These are phyloP conservation scores for Sporothrix euskadiensis DNA, from an alignment of 2,329 filamentous ascomycete species.

Conservation along the genomic window DNA sequence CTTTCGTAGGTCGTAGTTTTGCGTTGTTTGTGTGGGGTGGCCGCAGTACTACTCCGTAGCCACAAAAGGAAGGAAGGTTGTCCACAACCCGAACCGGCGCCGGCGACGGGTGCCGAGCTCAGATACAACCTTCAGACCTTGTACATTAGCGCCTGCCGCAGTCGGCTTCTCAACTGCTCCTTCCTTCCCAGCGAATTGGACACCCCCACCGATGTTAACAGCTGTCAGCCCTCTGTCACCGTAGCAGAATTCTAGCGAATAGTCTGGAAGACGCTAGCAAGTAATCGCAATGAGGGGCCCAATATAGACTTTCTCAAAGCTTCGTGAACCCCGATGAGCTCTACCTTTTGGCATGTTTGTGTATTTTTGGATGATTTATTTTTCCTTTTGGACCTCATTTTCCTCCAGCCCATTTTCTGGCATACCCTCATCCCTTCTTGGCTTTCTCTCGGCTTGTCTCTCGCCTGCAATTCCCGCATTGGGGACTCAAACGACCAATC, in stretches of 20 bases:
- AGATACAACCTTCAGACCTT: background rate
- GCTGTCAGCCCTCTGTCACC: background rate
- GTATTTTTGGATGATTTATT: background rate
- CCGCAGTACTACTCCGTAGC: background rate
- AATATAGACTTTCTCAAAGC: background rate
- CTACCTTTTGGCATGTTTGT: too few relatives aligned
- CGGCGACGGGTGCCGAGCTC: background rate
- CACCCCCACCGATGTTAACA: background rate
- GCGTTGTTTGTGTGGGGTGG: background rate
- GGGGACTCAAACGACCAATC: background rate
- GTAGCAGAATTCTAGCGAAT: slow-evolving; percentile 22
- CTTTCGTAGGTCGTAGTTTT: background rate
- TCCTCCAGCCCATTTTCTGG: background rate
- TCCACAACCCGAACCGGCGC: slow-evolving; percentile 12
- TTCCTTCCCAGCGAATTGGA: background rate
- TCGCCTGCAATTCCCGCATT: background rate
- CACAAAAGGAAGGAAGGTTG: background rate
- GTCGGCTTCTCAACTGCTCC: background rate
- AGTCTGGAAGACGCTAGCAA: slow-evolving; percentile 28
- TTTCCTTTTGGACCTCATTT: background rate
- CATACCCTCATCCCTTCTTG: background rate
- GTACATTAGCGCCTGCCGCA: background rate
- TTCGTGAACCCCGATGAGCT: background rate
- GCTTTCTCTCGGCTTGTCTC: background rate
- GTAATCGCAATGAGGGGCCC: slow-evolving; percentile 17